Conservation (phyloP, 1,284 basidiomycete genomes). For the Pseudozyma thailandica region DNA sequence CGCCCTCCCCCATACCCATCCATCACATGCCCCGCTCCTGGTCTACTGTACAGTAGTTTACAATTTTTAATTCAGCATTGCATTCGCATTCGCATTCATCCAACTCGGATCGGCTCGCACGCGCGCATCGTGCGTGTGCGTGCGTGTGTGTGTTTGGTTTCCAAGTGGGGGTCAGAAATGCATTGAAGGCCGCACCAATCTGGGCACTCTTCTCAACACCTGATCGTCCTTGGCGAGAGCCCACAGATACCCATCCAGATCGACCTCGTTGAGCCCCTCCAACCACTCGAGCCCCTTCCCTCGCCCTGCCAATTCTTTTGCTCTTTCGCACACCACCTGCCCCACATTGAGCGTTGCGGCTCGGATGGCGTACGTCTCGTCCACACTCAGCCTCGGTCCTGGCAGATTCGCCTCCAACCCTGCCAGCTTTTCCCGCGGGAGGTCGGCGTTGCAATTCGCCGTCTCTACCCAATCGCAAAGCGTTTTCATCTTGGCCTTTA, state of each 20-base stretch:
- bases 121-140: too few species aligned
- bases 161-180: slow-evolving; percentile 17
- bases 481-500: slow-evolving; percentile 3
- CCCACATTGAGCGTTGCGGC: slow-evolving; percentile 58
- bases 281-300: slow-evolving; percentile 24
- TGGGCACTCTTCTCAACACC: slow-evolving; percentile 50
- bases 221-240: slow-evolving; percentile 56
- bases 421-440: slow-evolving; percentile 3
- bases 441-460: slow-evolving; percentile 6
- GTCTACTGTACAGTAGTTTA: too few species aligned
- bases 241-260: slow-evolving; percentile 65
- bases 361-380: slow-evolving; percentile 59
- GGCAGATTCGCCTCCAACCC: background rate
- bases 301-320: slow-evolving; percentile 29
- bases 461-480: slow-evolving; percentile 16
- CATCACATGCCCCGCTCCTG: too few species aligned
- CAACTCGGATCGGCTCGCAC: too few species aligned
- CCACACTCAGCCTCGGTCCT: slow-evolving; percentile 34
- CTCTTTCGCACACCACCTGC: slow-evolving; percentile 36
- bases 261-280: slow-evolving; percentile 52
- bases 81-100: too few species aligned
- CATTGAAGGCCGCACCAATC: slow-evolving; percentile 34
- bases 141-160: too few species aligned
- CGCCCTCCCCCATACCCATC: too few species aligned
- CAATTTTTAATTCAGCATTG: too few species aligned